A percentile compares a stretch with the other conserved stretches of the same genome.
These are phyloP conservation scores for Fraxinus velutina DNA, from an alignment of 305 asterid genomes.

Conservation along the genomic window DNA sequence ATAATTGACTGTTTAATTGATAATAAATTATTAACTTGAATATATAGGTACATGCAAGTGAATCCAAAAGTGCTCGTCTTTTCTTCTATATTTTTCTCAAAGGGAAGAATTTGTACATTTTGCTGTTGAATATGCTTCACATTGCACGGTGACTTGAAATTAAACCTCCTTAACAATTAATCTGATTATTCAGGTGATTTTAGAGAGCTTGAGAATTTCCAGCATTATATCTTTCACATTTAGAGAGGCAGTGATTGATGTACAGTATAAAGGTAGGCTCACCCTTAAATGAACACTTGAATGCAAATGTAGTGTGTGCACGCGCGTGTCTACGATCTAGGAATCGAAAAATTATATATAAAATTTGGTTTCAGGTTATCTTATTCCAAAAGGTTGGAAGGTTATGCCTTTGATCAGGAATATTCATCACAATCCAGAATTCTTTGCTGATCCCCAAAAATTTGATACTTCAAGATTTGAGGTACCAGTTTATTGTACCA, in stretches of 20 bases:
- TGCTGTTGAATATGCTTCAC: neutral
- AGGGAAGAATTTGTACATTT: neutral
- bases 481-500: slow-evolving; percentile 36
- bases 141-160: neutral
- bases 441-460: slow-evolving; percentile 64
- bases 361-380: slow-evolving; percentile 45
- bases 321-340: neutral
- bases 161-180: neutral
- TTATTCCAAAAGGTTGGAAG: slow-evolving; percentile 96
- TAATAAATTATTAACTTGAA: neutral
- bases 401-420: slow-evolving; percentile 92
- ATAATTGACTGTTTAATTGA: neutral
- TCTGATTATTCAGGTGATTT: slow-evolving; percentile 47
- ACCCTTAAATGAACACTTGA: neutral
- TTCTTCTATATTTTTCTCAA: neutral
- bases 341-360: neutral
- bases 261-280: slow-evolving; percentile 69
- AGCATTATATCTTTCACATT: slow-evolving; percentile 86
- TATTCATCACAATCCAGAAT: slow-evolving; percentile 83
- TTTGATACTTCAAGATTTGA: slow-evolving; percentile 79
- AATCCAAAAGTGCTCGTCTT: neutral
- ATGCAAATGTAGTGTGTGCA: neutral
- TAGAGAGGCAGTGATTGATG: slow-evolving; percentile 85
- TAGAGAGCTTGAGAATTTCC: slow-evolving; percentile 81
- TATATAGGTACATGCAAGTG: neutral